Evolutionary conservation across 305 asterid species (phyloP).

Genomic region (Ilex paraguariensis): DNA sequence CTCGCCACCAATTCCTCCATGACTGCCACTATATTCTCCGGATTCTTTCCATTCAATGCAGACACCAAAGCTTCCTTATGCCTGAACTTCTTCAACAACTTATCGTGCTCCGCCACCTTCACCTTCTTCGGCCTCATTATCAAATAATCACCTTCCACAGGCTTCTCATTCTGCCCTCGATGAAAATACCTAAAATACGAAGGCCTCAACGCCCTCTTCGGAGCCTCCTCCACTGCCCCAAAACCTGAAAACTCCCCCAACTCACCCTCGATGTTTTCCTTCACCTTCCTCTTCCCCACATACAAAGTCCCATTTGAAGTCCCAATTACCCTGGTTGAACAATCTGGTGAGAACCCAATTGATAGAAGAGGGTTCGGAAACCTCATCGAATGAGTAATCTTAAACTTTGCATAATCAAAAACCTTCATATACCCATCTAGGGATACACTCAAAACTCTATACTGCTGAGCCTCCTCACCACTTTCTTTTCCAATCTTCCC

Average conservation of each 20-base stretch:
- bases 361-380: conserved; percentile 76
- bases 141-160: conserved; percentile 62
- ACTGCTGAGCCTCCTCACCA: conserved; percentile 52
- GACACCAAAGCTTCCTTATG: conserved; percentile 78
- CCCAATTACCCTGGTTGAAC: conserved; percentile 73
- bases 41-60: conserved; percentile 41
- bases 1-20: conserved; percentile 88
- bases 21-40: conserved; percentile 69
- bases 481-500: conserved; percentile 50
- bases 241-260: conserved; percentile 30
- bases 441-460: conserved; percentile 71
- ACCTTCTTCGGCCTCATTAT: conserved; percentile 58
- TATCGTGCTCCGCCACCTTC: conserved; percentile 66
- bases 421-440: conserved; percentile 92
- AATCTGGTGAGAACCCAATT: conserved; percentile 69
- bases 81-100: conserved; percentile 73
- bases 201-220: conserved; percentile 56
- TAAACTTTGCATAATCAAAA: conserved; percentile 75
- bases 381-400: conserved; percentile 78
- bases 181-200: conserved; percentile 73
- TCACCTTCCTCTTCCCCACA: conserved; percentile 60
- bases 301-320: conserved; percentile 68
- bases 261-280: conserved; percentile 24
- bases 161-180: conserved; percentile 75
- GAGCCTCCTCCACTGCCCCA: conserved; percentile 38